phyloP scores from a whole-genome alignment of 257 asterid species.

The Leonotis leonurus region DNA sequence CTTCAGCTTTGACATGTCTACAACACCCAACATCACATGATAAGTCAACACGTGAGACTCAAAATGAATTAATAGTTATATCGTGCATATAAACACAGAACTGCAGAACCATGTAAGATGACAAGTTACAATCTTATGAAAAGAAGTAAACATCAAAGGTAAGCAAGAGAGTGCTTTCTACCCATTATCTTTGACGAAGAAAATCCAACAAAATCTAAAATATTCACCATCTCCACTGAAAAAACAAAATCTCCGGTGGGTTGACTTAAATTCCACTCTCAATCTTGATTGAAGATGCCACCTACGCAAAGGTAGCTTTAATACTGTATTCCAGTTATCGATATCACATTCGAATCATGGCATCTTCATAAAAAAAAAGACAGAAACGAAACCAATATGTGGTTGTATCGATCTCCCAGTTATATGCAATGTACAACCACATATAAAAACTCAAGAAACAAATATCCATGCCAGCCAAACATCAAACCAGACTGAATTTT shows the following conservation, averaged over 20 bases:
- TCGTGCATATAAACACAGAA: neutral
- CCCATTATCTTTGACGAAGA: neutral
- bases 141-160: too few species aligned
- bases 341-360: too few species aligned
- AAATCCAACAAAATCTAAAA: neutral
- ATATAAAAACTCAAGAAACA: too few species aligned
- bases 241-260: neutral
- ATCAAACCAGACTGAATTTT: neutral
- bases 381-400: too few species aligned
- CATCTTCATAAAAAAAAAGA: too few species aligned
- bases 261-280: neutral
- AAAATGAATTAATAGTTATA: neutral
- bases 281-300: neutral
- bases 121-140: neutral
- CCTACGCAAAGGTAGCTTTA: too few species aligned
- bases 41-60: neutral
- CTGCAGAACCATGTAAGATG: neutral
- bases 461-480: neutral
- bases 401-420: too few species aligned
- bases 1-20: constrained; percentile 70
- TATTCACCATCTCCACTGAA: neutral
- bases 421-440: too few species aligned
- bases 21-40: neutral
- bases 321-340: too few species aligned
- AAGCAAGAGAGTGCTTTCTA: too few species aligned